phyloP scores from a whole-genome alignment of 257 asterid genomes.

The Plantago elongata region DNA sequence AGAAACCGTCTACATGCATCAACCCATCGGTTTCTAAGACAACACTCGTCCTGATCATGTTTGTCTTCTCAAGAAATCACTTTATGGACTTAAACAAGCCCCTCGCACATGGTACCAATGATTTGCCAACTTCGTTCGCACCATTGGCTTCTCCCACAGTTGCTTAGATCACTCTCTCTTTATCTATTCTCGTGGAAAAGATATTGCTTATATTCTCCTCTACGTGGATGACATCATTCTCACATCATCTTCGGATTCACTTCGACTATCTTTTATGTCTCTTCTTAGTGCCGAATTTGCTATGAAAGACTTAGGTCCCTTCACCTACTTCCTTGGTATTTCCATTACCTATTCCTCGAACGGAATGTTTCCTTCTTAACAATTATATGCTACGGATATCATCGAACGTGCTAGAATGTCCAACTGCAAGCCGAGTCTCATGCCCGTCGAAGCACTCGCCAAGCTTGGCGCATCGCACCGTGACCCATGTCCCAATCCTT shows the following conservation, averaged over 20 bases:
- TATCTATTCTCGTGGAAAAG: not conserved
- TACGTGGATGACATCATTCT: too few species aligned
- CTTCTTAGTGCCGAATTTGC: not conserved
- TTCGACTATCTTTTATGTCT: not conserved
- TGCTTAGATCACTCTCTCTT: not conserved
- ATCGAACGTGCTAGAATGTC: not conserved
- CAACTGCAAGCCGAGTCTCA: not conserved
- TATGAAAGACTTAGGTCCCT: too few species aligned
- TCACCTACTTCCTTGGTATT: not conserved
- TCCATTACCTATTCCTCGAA: not conserved
- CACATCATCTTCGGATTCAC: not conserved
- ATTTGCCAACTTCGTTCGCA: not conserved
- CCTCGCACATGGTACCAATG: not conserved
- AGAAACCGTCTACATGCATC: not conserved
- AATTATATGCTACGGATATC: not conserved
- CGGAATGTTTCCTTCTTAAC: not conserved
- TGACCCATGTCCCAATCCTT: not conserved
- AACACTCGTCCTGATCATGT: not conserved
- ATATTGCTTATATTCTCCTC: not conserved
- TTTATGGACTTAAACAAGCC: not conserved
- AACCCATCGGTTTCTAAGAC: not conserved
- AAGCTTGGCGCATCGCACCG: not conserved
- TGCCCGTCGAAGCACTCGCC: not conserved
- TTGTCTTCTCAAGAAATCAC: not conserved
- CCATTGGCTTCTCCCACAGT: not conserved